Evolutionary conservation across 305 asterid species (phyloP).

Genomic region (Solanum hybrid): DNA sequence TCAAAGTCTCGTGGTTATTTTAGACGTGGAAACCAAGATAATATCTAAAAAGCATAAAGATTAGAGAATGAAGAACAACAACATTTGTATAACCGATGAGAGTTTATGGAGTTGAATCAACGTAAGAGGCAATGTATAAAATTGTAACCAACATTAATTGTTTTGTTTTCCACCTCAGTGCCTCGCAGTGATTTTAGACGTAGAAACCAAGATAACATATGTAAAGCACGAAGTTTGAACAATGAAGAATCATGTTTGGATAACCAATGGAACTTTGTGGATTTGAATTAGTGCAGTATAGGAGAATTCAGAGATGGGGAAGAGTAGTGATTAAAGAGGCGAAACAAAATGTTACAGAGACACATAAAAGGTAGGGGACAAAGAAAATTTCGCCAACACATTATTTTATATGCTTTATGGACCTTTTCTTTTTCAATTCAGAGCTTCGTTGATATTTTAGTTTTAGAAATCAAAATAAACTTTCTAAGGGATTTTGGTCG

Average conservation of each 20-base stretch:
- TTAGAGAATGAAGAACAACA: not conserved
- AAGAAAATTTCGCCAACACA: not conserved
- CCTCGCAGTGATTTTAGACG: not conserved
- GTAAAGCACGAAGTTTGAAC: not conserved
- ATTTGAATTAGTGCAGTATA: not conserved
- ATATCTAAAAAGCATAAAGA: not conserved
- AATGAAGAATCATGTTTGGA: not conserved
- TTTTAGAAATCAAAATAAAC: not conserved
- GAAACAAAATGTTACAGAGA: not conserved
- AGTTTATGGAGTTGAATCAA: not conserved
- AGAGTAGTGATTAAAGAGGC: not conserved
- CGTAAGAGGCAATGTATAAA: not conserved
- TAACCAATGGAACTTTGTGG: not conserved
- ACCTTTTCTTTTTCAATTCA: not conserved
- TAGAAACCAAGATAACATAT: not conserved
- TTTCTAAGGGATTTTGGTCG: not conserved
- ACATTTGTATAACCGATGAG: not conserved
- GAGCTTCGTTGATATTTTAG: not conserved
- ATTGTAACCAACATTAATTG: not conserved
- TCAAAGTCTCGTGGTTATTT: not conserved
- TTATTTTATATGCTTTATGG: not conserved
- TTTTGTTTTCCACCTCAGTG: not conserved
- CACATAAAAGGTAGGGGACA: not conserved
- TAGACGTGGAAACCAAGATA: not conserved
- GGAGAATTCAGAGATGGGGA: not conserved